Percentiles rank a stretch among this genome's conserved stretches.
phyloP scores from a whole-genome alignment of 768 basidiomycete species.

The Antrodiella citrinella region DNA sequence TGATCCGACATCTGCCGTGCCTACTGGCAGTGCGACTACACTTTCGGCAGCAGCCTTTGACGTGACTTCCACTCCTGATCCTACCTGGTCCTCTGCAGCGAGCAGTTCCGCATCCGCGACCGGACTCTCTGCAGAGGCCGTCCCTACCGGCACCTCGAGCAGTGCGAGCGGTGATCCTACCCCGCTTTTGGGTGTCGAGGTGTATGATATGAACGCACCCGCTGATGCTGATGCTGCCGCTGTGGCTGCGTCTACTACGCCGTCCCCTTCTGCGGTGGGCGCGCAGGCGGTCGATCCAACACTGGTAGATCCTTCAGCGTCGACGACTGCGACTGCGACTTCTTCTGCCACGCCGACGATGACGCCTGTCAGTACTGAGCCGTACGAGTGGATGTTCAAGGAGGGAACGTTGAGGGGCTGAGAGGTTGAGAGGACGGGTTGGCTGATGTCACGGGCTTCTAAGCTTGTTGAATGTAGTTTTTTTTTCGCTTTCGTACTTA shows the following conservation, averaged over 20 bases:
- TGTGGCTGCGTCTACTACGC: not conserved
- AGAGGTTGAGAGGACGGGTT: not conserved
- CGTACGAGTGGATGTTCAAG: conserved; percentile 33
- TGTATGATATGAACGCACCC: conserved; percentile 8
- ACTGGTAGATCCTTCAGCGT: conserved; percentile 1
- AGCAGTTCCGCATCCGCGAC: conserved; percentile 1
- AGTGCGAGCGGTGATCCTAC: not conserved
- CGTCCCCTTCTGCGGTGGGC: conserved; percentile 4
- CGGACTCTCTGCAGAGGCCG: not conserved
- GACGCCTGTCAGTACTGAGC: conserved; percentile 25
- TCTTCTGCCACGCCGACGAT: conserved; percentile 9
- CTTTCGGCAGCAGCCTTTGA: conserved; percentile 13
- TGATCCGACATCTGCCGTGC: conserved; percentile 2
- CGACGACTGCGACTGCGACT: conserved; percentile 3
- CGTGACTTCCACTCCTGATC: conserved; percentile 9
- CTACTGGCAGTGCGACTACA: conserved; percentile 12
- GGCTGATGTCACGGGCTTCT: no score
- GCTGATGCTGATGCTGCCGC: not conserved
- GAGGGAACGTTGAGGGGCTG: conserved; percentile 5
- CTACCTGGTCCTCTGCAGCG: conserved; percentile 11
- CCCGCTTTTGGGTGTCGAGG: conserved; percentile 7
- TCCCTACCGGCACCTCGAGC: not conserved
- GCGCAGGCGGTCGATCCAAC: conserved; percentile 10
- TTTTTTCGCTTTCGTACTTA: no score
- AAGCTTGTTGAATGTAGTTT: no score